These are phyloP conservation scores for Phaeolepiota aurea DNA, from an alignment of 768 basidiomycete species.

Conservation along the genomic window DNA sequence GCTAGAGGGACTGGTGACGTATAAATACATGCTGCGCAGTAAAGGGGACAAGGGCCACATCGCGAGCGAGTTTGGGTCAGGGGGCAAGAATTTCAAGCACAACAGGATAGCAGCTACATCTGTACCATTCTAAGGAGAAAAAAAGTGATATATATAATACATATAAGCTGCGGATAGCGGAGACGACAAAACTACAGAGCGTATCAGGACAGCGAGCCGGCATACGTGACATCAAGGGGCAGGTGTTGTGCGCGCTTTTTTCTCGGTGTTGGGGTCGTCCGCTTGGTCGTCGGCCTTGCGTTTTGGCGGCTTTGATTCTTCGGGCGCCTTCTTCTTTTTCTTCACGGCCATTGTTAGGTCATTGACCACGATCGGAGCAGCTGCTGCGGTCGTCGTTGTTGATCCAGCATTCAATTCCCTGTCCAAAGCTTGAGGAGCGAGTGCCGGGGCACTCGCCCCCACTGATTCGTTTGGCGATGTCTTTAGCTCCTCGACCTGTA, in stretches of 20 bases:
- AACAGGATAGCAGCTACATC: constrained; percentile 29
- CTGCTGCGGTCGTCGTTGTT: constrained; percentile 19
- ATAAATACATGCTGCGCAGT: constrained; percentile 92
- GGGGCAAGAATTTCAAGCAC: constrained; percentile 73
- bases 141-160: neutral
- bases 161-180: too few relatives aligned
- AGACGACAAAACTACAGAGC: too few relatives aligned
- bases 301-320: constrained; percentile 37
- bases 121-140: constrained; percentile 37
- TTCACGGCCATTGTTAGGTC: constrained; percentile 86
- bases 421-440: constrained; percentile 66
- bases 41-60: constrained; percentile 66
- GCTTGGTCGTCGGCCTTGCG: constrained; percentile 64
- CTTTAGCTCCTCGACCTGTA: constrained; percentile 86
- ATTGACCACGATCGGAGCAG: constrained; percentile 43
- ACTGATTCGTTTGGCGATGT: constrained; percentile 58
- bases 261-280: constrained; percentile 40
- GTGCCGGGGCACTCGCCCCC: constrained; percentile 52
- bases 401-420: constrained; percentile 49
- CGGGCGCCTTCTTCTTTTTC: constrained; percentile 63
- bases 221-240: constrained; percentile 1
- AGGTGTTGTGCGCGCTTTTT: constrained; percentile 35
- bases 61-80: constrained; percentile 79
- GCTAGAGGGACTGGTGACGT: constrained; percentile 86
- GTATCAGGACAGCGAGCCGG: too few relatives aligned